Conservation (phyloP, 2,329 filamentous ascomycete species). For the Cryphonectria parasitica region DNA sequence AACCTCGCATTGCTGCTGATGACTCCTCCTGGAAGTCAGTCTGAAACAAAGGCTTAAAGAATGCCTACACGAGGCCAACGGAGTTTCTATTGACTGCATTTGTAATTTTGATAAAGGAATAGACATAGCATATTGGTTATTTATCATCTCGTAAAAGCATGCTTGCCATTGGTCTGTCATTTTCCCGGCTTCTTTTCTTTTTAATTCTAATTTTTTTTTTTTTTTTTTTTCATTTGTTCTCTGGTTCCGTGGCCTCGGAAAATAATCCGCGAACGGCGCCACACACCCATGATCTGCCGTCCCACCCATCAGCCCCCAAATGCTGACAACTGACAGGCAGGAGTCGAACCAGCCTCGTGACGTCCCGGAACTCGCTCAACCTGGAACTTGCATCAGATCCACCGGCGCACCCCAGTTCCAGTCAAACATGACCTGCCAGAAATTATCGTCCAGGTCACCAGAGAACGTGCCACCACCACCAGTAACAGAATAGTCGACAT, state of each 20-base stretch:
- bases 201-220: too few relatives aligned
- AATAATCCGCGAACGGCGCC: not conserved
- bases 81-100: too few relatives aligned
- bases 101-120: too few relatives aligned
- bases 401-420: conserved; percentile 14
- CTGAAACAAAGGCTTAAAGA: too few relatives aligned
- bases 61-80: too few relatives aligned
- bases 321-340: not conserved
- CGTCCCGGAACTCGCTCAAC: not conserved
- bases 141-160: too few relatives aligned
- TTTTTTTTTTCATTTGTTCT: too few relatives aligned
- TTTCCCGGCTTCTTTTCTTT: too few relatives aligned
- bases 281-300: not conserved
- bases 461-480: conserved; percentile 13
- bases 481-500: conserved; percentile 19
- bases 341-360: not conserved
- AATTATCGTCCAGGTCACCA: conserved; percentile 25
- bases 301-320: not conserved
- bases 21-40: too few relatives aligned
- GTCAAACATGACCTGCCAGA: conserved; percentile 29
- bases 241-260: not conserved
- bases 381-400: conserved; percentile 21
- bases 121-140: too few relatives aligned
- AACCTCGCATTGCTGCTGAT: too few relatives aligned
- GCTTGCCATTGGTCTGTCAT: too few relatives aligned